Conservation (phyloP, 257 asterid genomes). For the Datura wrightii region DNA sequence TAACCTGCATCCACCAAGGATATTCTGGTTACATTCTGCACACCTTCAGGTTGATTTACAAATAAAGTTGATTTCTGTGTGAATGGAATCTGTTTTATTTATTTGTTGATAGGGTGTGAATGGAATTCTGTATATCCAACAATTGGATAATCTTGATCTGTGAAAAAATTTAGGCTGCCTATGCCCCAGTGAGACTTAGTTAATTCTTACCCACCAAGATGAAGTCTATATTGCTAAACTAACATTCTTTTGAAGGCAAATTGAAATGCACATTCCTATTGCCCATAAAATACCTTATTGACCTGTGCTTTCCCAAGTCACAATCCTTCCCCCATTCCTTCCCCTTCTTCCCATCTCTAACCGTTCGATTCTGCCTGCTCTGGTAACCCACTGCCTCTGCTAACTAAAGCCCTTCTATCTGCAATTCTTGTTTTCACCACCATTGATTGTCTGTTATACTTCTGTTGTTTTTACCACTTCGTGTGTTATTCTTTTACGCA, state of each 20-base stretch:
- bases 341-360: not conserved
- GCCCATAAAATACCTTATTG: not conserved
- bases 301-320: not conserved
- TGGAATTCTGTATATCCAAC: conserved; percentile 20
- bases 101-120: not conserved
- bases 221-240: conserved; percentile 8
- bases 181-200: not conserved
- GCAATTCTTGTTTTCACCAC: not conserved
- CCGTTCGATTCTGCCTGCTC: not conserved
- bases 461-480: not conserved
- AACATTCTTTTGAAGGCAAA: not conserved
- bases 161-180: conserved; percentile 16
- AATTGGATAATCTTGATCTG: conserved; percentile 13
- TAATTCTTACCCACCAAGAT: conserved; percentile 15
- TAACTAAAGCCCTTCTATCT: not conserved
- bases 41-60: not conserved
- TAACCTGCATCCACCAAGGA: not conserved
- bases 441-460: not conserved
- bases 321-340: not conserved
- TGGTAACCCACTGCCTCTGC: not conserved
- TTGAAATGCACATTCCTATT: not conserved
- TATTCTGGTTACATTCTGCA: not conserved
- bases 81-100: not conserved
- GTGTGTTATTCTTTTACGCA: not conserved
- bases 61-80: not conserved